phyloP scores from a whole-genome alignment of 306 rosid species.

The Chamaecrista fasciculata region DNA sequence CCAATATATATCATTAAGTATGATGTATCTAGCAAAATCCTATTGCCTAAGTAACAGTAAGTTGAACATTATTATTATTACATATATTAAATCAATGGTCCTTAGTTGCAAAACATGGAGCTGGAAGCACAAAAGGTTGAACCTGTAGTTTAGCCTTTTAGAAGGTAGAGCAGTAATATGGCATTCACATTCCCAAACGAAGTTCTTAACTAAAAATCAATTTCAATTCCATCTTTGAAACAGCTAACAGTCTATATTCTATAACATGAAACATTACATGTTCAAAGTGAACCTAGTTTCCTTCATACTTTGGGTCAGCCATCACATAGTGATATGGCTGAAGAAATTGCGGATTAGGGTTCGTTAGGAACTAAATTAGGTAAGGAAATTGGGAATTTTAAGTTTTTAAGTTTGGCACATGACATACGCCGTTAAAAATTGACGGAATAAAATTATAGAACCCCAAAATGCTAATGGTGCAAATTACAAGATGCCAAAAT shows the following conservation, averaged over 20 bases:
- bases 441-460: no score
- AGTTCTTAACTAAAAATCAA: conserved; percentile 27
- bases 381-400: no score
- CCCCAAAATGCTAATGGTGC: no score
- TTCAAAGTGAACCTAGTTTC: conserved; percentile 44
- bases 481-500: no score
- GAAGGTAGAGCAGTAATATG: conserved; percentile 23
- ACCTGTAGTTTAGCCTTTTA: conserved; percentile 4
- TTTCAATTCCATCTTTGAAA: conserved; percentile 29
- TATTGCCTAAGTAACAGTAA: neutral
- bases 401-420: no score
- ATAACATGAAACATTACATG: conserved; percentile 34
- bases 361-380: no score
- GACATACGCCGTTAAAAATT: no score
- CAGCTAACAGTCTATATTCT: conserved; percentile 34
- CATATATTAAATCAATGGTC: neutral
- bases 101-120: conserved; percentile 4
- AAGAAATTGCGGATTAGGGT: no score
- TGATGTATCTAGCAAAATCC: conserved; percentile 19
- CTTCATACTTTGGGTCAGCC: conserved; percentile 88
- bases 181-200: conserved; percentile 29
- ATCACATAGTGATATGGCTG: conserved; percentile 80
- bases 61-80: neutral
- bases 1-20: neutral
- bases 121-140: no score